These are phyloP conservation scores for Lepiota brunneoincarnata DNA, from an alignment of 768 basidiomycete species.

Conservation along the genomic window DNA sequence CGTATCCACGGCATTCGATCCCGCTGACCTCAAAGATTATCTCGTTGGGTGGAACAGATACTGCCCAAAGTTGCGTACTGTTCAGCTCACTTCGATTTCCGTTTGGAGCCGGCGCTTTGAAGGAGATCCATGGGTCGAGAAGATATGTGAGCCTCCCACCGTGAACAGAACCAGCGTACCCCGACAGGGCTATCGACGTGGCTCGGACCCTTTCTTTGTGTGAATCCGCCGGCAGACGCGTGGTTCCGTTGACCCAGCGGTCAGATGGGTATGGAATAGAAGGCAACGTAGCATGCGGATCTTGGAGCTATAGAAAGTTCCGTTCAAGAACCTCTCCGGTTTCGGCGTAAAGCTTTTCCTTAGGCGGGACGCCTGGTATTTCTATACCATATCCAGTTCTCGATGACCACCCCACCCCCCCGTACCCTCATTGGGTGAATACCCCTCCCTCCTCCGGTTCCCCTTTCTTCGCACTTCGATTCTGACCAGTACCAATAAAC, in stretches of 20 bases:
- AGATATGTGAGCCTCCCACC: slow-evolving; percentile 3
- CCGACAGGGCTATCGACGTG: slow-evolving; percentile 7
- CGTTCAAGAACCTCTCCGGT: not conserved
- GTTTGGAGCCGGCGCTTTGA: slow-evolving; percentile 25
- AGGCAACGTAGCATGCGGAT: not conserved
- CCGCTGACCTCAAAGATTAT: slow-evolving; percentile 22
- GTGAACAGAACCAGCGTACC: not conserved
- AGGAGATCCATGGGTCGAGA: slow-evolving; percentile 24
- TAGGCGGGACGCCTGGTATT: too few species aligned
- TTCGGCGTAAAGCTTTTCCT: too few species aligned
- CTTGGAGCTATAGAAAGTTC: not conserved
- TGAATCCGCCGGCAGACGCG: not conserved
- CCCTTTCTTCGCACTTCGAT: too few species aligned
- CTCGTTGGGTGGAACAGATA: slow-evolving; percentile 31
- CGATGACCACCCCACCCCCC: too few species aligned
- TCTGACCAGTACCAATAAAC: too few species aligned
- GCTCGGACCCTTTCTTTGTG: slow-evolving; percentile 6
- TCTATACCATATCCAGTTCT: too few species aligned
- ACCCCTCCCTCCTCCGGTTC: too few species aligned
- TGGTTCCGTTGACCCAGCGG: not conserved
- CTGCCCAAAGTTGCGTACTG: slow-evolving; percentile 24
- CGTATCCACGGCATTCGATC: slow-evolving; percentile 4
- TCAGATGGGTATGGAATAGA: not conserved
- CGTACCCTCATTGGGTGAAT: too few species aligned
- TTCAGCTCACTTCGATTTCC: slow-evolving; percentile 21